Evolutionary conservation across 441 rosid species (phyloP), one percentile per base, ranked within the genome.

Genomic region (Adansonia gregorii): DNA sequence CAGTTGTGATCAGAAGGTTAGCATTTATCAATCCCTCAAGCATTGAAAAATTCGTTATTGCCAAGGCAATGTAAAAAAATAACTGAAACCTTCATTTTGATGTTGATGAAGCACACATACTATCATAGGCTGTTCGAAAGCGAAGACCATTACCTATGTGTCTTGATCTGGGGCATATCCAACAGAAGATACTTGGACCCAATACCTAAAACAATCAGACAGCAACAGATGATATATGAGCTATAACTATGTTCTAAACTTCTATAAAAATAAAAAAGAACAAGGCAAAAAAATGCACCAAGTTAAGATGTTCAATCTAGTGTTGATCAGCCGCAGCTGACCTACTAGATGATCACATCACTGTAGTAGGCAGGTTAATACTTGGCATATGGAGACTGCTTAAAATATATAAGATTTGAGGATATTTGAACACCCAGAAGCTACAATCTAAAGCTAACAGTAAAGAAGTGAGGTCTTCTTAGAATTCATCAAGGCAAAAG

Each of bases 81-180:
- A 58, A 58, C 6, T 27, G 66, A 11, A 24, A 61, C n/a, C 17
- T 12, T 61, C 75, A 84, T 80, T 85, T 83, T 22, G 79, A 76
- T 67, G 78, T 75, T 10, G 92, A 80, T 72, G 78, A 82, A 74
- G 48, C 49, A 1, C 79, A 74, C 27, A 39, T 27, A 19, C 80
- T 74, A 76, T 90, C 93, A 73, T 84, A 92, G 55, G 91, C 82
- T 71, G 97, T 89, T 27, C 84, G 93, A 77, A 88, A 92, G 74
- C 80, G 91, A 71, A 94, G 87, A 84, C 98, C 98, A 7, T 89
- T 84, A 80, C 93, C 92, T 1, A 89, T 83, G 79, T 94, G 93
- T 49, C 78, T 81, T 39, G 95, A 81, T 6, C 78, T 74, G 71
- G 97, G 97, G 66, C 96, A 94, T 19, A 87, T 41, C 98, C 98